These are phyloP conservation scores for Aspergillus sp. DNA, from an alignment of 2,329 filamentous ascomycete genomes.

Conservation along the genomic window DNA sequence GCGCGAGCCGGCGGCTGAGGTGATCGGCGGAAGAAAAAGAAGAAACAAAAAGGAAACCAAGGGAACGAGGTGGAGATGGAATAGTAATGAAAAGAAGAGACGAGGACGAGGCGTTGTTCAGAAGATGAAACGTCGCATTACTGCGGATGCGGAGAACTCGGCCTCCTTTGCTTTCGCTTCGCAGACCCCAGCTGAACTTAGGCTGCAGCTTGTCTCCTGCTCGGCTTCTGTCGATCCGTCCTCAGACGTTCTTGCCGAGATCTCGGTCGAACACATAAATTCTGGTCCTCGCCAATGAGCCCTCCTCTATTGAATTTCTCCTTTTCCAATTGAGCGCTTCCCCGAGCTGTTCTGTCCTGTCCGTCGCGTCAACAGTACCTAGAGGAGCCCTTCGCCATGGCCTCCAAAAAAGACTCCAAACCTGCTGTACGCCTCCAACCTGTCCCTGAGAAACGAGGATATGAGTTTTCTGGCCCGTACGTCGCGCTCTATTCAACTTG, in stretches of 20 bases:
- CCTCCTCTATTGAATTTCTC: neutral
- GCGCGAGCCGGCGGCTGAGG: neutral
- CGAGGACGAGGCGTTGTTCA: neutral
- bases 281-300: neutral
- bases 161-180: neutral
- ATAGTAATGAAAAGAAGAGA: constrained; percentile 9
- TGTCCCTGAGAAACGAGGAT: constrained; percentile 48
- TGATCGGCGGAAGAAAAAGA: neutral
- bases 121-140: constrained; percentile 22
- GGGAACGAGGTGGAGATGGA: constrained; percentile 15
- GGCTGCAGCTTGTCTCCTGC: neutral
- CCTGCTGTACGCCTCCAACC: constrained; percentile 39
- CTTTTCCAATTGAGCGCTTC: neutral
- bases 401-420: constrained; percentile 38
- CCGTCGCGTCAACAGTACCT: neutral
- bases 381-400: constrained; percentile 25
- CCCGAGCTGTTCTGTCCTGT: neutral
- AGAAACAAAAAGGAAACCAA: constrained; percentile 7
- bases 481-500: constrained; percentile 25
- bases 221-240: constrained; percentile 18
- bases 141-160: constrained; percentile 11
- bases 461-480: constrained; percentile 54
- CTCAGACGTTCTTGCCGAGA: constrained; percentile 11
- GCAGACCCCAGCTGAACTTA: neutral
- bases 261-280: neutral